Conservation (phyloP, 2,329 filamentous ascomycete species). For the Cordyceps javanica region DNA sequence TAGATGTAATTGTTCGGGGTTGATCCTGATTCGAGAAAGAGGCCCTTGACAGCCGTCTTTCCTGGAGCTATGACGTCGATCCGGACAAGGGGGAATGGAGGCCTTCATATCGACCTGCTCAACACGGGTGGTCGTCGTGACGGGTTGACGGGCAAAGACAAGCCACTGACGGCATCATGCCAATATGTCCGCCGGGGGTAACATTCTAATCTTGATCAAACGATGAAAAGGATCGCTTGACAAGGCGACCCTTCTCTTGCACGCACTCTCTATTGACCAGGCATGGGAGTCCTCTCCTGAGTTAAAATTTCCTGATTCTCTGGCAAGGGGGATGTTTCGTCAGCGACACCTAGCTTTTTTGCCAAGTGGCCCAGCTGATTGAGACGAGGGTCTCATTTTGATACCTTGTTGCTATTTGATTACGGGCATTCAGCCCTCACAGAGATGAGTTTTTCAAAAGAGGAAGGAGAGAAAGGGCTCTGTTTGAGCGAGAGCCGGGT, state of each 20-base stretch:
- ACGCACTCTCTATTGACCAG: neutral
- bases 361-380: neutral
- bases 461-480: no score
- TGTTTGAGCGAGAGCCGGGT: neutral
- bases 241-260: no score
- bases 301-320: neutral
- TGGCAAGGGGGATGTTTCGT: neutral
- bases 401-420: neutral
- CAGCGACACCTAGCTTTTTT: neutral
- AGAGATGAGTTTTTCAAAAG: neutral
- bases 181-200: neutral
- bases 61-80: neutral
- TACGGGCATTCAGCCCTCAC: no score
- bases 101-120: no score
- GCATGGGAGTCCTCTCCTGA: neutral
- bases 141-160: neutral
- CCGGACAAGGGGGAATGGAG: neutral
- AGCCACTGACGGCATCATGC: constrained; percentile 1
- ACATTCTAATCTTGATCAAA: neutral
- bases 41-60: neutral
- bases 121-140: neutral
- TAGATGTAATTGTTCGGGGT: neutral
- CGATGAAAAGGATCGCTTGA: no score
- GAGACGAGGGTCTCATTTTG: neutral
- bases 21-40: neutral